phyloP scores from a whole-genome alignment of 257 asterid species.

The Solanum pimpinellifolium region DNA sequence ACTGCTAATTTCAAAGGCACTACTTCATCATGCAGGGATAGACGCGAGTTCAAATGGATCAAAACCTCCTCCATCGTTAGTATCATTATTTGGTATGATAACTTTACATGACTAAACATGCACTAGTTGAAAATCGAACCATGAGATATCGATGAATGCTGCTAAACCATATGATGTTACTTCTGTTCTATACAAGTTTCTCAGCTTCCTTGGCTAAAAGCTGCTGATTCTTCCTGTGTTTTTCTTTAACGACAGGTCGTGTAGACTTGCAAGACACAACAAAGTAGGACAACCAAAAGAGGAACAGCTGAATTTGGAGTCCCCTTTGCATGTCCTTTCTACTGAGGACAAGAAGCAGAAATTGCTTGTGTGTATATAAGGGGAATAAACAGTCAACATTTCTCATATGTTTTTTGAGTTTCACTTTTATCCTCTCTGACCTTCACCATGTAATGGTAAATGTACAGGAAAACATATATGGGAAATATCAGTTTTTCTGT shows the following conservation, averaged over 20 bases:
- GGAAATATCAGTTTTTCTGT: background rate
- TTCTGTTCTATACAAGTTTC: background rate
- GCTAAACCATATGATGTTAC: background rate
- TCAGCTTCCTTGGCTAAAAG: background rate
- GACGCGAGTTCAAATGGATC: conserved; percentile 39
- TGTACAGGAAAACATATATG: background rate
- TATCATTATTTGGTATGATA: conserved; percentile 56
- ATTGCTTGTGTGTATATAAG: conserved; percentile 15
- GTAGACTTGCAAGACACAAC: conserved; percentile 51
- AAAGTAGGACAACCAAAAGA: conserved; percentile 49
- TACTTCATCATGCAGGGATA: conserved; percentile 32
- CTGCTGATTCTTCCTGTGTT: background rate
- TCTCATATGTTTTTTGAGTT: background rate
- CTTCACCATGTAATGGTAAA: background rate
- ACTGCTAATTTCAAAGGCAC: background rate
- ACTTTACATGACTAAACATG: background rate
- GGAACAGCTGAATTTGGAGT: conserved; percentile 1
- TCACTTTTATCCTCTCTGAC: background rate
- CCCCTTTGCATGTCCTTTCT: background rate
- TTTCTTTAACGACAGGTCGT: conserved; percentile 30
- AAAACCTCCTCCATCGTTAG: conserved; percentile 60
- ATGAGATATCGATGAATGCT: background rate
- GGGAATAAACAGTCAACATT: conserved; percentile 11
- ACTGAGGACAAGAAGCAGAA: conserved; percentile 4
- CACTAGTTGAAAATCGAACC: background rate